Evolutionary conservation across 2,329 filamentous ascomycete species (phyloP), one percentile per base, ranked within the genome.

Genomic region (Epichloe amarillans): DNA sequence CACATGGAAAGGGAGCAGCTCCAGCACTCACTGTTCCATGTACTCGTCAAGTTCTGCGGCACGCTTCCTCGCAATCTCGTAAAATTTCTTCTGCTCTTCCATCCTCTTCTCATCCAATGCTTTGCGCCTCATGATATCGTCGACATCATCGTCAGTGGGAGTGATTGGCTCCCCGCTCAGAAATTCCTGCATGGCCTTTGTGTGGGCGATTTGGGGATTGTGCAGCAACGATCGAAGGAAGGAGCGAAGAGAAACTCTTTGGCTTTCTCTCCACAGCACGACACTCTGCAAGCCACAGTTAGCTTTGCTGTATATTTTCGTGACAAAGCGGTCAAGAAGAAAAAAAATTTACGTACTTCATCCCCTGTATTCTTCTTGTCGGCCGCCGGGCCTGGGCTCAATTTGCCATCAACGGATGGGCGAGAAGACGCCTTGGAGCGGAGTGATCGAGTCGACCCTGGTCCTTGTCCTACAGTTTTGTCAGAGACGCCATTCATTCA

Each of bases 11-110:
- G 6, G 12, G 15, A 8, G 17, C 3, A 8, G 17, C 3, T 37
- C 19, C 2, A 15, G 38, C 8, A 54, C 82, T 67, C 68, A 88
- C 83, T 95, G 69, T 68, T 98, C 93, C 93, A 98, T 98, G 64
- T 97, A 96, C 23, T 95, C 87, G 66, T 98, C 93, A 47, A 98
- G 75, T 62, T 97, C 93, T 5, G 87, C 85, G 2, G 93, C 93
- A 56, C 93, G 82, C 66, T 89, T 83, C 57, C 89, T 77, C 8
- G 93, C 93, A 62, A 98, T 90, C 64, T 98, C 91, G 66, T 96
- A 98, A 64, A 98, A 98, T 56, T 83, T 80, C 63, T 83, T 86
- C 65, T 98, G 93, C 66, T 98, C 93, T 61, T 95, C 87, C 49
- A 97, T 79, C 43, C 93, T 82, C 66, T 86, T 86, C 64, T 87